These are phyloP conservation scores for Serpula lacrymans DNA, from an alignment of 768 basidiomycete genomes.

Conservation along the genomic window DNA sequence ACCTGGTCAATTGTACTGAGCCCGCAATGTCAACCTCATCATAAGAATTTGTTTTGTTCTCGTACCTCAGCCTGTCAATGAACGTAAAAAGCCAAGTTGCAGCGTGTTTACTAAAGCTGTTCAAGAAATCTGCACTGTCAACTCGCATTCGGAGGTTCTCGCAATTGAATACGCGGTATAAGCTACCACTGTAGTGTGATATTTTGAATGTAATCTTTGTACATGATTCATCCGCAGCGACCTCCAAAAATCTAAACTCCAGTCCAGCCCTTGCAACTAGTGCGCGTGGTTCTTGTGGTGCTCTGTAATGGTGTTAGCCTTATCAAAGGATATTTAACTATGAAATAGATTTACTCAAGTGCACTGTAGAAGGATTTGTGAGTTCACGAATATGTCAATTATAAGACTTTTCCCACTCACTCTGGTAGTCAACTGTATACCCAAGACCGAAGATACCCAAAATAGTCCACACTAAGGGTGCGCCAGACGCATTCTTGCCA, in stretches of 20 bases:
- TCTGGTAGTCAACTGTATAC: slow-evolving; percentile 88
- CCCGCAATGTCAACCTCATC: no score
- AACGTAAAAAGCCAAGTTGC: no score
- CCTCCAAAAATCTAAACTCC: slow-evolving; percentile 1
- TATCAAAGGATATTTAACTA: slow-evolving; percentile 9
- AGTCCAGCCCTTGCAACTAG: slow-evolving; percentile 31
- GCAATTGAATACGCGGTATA: no score
- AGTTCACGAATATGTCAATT: slow-evolving; percentile 9
- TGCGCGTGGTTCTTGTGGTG: slow-evolving; percentile 92
- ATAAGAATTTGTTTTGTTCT: no score
- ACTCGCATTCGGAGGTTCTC: no score
- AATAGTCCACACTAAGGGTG: slow-evolving; percentile 62
- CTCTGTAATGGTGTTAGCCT: slow-evolving; percentile 48
- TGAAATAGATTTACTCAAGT: slow-evolving; percentile 61
- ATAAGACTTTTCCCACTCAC: slow-evolving; percentile 44
- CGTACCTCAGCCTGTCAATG: no score
- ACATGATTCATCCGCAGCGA: neutral
- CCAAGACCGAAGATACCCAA: slow-evolving; percentile 69
- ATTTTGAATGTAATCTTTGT: neutral
- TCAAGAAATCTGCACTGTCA: no score
- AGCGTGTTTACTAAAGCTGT: no score
- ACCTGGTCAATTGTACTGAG: no score
- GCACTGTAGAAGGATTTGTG: slow-evolving; percentile 48
- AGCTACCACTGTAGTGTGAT: no score
- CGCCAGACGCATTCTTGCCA: slow-evolving; percentile 81